Evolutionary conservation across 2,329 filamentous ascomycete species (phyloP).

Genomic region (Alternaria infectoria): DNA sequence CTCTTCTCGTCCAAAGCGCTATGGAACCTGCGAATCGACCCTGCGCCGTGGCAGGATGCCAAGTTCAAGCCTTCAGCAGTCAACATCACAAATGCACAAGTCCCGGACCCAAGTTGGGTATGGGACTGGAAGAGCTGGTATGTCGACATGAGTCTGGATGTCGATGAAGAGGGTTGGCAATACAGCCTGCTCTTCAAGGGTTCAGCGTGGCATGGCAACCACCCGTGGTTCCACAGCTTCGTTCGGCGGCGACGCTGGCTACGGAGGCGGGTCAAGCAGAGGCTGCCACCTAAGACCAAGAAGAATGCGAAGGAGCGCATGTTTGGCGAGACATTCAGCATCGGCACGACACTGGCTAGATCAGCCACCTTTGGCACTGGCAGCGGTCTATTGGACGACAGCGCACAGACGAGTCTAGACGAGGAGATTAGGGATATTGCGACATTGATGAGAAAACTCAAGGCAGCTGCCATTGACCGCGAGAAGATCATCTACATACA

Average conservation of each 20-base stretch:
- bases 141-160: conserved; percentile 78
- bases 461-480: conserved; percentile 77
- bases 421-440: conserved; percentile 70
- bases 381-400: conserved; percentile 23
- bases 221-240: conserved; percentile 92
- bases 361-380: conserved; percentile 56
- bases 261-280: conserved; percentile 74
- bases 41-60: conserved; percentile 81
- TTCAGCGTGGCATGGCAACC: conserved; percentile 78
- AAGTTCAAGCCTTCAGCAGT: conserved; percentile 63
- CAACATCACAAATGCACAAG: conserved; percentile 83
- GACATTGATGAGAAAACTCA: conserved; percentile 72
- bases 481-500: conserved; percentile 87
- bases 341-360: conserved; percentile 44
- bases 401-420: conserved; percentile 45
- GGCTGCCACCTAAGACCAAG: conserved; percentile 43
- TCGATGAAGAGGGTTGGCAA: conserved; percentile 93
- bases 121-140: conserved; percentile 81
- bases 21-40: conserved; percentile 75
- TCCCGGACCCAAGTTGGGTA: conserved; percentile 93
- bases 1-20: conserved; percentile 89
- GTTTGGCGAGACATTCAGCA: conserved; percentile 48
- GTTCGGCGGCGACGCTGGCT: conserved; percentile 91
- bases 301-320: conserved; percentile 39
- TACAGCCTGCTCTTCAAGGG: conserved; percentile 85